A percentile compares a stretch with the other conserved stretches of the same genome.
Evolutionary conservation across 805 yeast species (phyloP).

Genomic region (Jamesozyma jinghongensis): DNA sequence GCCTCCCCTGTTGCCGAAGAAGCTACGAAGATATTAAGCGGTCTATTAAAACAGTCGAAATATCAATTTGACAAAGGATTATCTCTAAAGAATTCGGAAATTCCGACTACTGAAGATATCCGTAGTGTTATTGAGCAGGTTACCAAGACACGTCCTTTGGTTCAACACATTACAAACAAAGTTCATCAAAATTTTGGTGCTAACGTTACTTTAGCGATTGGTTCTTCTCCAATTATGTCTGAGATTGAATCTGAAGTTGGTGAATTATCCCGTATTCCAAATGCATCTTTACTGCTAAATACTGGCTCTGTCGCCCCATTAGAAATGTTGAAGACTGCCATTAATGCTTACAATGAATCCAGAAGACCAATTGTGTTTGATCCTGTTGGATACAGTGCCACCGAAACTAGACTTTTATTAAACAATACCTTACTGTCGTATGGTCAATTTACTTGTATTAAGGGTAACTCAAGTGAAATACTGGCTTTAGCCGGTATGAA

Average conservation of each 20-base stretch:
- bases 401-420: slow-evolving; percentile 44
- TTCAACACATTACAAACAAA: slow-evolving; percentile 80
- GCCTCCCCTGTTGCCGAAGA: slow-evolving; percentile 45
- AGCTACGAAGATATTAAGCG: slow-evolving; percentile 38
- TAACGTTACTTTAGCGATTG: slow-evolving; percentile 72
- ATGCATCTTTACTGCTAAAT: slow-evolving; percentile 53
- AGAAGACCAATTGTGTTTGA: slow-evolving; percentile 67
- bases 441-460: slow-evolving; percentile 58
- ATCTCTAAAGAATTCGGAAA: neutral
- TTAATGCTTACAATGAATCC: slow-evolving; percentile 45
- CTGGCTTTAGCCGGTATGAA: slow-evolving; percentile 44
- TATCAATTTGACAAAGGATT: slow-evolving; percentile 9
- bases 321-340: slow-evolving; percentile 41
- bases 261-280: slow-evolving; percentile 51
- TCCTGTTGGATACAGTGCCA: slow-evolving; percentile 92
- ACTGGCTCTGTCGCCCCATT: slow-evolving; percentile 61
- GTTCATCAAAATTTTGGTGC: slow-evolving; percentile 90
- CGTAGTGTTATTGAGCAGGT: slow-evolving; percentile 20
- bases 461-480: slow-evolving; percentile 84
- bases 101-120: slow-evolving; percentile 3
- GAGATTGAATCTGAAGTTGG: slow-evolving; percentile 58
- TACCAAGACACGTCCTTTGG: slow-evolving; percentile 41
- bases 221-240: slow-evolving; percentile 86
- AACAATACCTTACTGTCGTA: slow-evolving; percentile 42
- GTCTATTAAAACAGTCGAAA: slow-evolving; percentile 13